phyloP scores from a whole-genome alignment of 129 eudicot genomes.

The Saposhnikovia divaricata region DNA sequence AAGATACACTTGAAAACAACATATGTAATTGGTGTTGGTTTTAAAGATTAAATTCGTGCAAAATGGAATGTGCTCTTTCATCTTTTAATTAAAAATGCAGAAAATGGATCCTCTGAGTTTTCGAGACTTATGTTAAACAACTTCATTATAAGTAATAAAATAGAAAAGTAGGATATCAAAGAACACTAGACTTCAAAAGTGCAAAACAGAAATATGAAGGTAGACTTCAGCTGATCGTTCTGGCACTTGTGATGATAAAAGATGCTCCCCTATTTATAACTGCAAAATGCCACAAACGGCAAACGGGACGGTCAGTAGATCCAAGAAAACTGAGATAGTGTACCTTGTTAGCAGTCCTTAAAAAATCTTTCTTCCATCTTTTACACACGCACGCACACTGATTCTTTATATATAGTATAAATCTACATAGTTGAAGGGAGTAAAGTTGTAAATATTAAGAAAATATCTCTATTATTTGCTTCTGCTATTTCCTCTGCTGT shows the following conservation, averaged over 20 bases:
- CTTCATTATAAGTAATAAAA: not conserved
- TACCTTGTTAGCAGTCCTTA: not conserved
- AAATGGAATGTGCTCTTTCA: not conserved
- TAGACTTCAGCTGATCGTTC: not conserved
- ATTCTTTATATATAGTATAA: too few species aligned
- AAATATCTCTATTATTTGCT: too few species aligned
- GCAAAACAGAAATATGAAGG: not conserved
- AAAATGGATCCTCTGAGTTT: not conserved
- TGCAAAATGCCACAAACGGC: slow-evolving; percentile 2
- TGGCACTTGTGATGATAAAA: not conserved
- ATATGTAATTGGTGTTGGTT: not conserved
- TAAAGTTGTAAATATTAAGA: too few species aligned
- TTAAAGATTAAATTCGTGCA: not conserved
- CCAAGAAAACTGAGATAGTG: not conserved
- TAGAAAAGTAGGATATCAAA: not conserved
- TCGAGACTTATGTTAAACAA: not conserved
- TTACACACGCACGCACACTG: not conserved
- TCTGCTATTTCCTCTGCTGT: too few species aligned
- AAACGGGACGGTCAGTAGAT: slow-evolving; percentile 3
- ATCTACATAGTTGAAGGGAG: not conserved
- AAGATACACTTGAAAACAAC: slow-evolving; percentile 10
- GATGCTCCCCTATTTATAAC: not conserved
- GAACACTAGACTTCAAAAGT: slow-evolving; percentile 1
- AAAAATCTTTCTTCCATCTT: not conserved
- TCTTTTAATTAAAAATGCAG: too few species aligned